phyloP scores from a whole-genome alignment of 371 early-diverging fungal genomes.

The Actinomucor elegans region DNA sequence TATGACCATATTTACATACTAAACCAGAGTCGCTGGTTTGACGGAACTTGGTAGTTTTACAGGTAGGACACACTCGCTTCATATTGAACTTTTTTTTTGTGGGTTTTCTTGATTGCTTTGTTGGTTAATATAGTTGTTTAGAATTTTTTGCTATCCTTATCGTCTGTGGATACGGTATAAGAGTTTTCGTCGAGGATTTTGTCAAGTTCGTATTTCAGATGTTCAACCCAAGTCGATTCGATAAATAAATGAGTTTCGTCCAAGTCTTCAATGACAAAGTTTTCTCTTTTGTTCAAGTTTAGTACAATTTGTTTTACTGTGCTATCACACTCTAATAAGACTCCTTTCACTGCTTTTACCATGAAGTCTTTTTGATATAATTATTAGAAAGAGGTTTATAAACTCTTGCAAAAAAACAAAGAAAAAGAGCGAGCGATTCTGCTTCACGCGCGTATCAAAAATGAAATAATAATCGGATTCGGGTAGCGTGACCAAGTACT shows the following conservation, averaged over 20 bases:
- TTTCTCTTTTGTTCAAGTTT: slow-evolving; percentile 67
- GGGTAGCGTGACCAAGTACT: too few relatives aligned
- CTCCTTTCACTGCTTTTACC: slow-evolving; percentile 55
- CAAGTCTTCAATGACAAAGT: slow-evolving; percentile 85
- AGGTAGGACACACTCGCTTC: slow-evolving; percentile 24
- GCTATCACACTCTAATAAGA: slow-evolving; percentile 66
- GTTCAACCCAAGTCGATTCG: slow-evolving; percentile 63
- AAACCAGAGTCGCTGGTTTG: slow-evolving; percentile 9
- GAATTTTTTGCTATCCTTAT: slow-evolving; percentile 36
- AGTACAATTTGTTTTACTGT: slow-evolving; percentile 83
- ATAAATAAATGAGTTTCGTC: slow-evolving; percentile 88
- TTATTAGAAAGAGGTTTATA: too few relatives aligned
- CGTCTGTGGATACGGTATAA: slow-evolving; percentile 58
- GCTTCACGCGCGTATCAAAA: too few relatives aligned
- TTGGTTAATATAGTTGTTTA: not conserved
- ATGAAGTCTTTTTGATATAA: too few relatives aligned
- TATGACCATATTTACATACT: slow-evolving; percentile 40
- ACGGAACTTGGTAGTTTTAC: slow-evolving; percentile 22
- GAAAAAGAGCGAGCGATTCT: too few relatives aligned
- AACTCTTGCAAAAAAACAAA: too few relatives aligned
- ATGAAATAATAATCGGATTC: too few relatives aligned
- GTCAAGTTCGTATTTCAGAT: slow-evolving; percentile 69
- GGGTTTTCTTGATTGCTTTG: not conserved
- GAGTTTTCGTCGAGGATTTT: slow-evolving; percentile 78
- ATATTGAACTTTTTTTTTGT: not conserved